Evolutionary conservation across 2,329 filamentous ascomycete species (phyloP).

Genomic region (Fusarium denticulatum): DNA sequence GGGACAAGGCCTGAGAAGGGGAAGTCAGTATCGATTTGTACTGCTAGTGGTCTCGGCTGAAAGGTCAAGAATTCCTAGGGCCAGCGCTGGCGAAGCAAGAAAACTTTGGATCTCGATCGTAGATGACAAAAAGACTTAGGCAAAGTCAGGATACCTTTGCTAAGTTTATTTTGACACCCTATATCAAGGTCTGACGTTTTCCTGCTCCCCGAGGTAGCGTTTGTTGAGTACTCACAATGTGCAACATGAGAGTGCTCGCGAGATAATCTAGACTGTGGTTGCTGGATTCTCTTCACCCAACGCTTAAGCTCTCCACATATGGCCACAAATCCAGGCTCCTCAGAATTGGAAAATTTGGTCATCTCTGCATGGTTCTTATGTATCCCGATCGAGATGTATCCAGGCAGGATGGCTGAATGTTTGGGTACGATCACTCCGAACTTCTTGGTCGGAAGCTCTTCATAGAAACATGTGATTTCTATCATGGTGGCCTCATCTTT

Average conservation of each 20-base stretch:
- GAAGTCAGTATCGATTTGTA: too few species aligned
- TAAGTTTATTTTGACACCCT: accelerated
- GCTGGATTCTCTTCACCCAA: constrained; percentile 9
- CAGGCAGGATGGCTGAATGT: constrained; percentile 22
- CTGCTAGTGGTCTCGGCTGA: too few species aligned
- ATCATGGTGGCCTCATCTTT: neutral
- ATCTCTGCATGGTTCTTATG: constrained; percentile 17
- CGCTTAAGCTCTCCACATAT: constrained; percentile 16
- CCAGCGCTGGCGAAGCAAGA: too few species aligned
- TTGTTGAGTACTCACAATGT: neutral
- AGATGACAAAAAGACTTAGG: neutral
- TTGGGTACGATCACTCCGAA: constrained; percentile 17
- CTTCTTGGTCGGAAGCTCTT: constrained; percentile 23
- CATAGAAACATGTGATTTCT: constrained; percentile 33
- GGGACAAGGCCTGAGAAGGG: constrained; percentile 6
- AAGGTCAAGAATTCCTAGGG: too few species aligned
- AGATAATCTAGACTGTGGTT: accelerated
- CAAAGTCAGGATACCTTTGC: neutral
- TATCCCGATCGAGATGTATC: constrained; percentile 8
- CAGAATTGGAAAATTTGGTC: constrained; percentile 8
- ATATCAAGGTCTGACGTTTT: neutral
- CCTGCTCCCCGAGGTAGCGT: accelerated
- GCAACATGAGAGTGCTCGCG: accelerated
- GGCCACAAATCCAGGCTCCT: constrained; percentile 20
- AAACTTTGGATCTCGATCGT: accelerated